Percentiles rank a stretch among this genome's conserved stretches.
Conservation (phyloP, 2,329 filamentous ascomycete genomes). For the Cladophialophora immunda region DNA sequence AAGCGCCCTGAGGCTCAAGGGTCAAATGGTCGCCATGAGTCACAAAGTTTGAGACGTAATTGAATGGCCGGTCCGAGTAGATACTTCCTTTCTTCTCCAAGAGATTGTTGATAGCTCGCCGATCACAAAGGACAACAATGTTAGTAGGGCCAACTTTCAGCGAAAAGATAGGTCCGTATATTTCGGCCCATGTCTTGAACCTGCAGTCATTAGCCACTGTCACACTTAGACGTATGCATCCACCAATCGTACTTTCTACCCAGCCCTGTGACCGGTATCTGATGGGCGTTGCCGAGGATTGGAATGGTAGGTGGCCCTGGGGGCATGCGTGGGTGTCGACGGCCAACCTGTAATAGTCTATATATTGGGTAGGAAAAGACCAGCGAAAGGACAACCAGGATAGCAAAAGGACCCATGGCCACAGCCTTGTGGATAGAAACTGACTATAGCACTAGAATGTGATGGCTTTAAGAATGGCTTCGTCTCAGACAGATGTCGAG, state of each 20-base stretch:
- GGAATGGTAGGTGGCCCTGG: constrained; percentile 53
- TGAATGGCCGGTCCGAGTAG: constrained; percentile 36
- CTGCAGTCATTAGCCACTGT: constrained; percentile 4
- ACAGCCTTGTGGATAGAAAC: neutral
- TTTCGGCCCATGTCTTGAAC: constrained; percentile 19
- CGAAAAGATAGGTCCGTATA: constrained; percentile 19
- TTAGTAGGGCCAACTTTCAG: constrained; percentile 42
- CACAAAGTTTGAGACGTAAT: constrained; percentile 50
- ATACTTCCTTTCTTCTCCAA: constrained; percentile 46
- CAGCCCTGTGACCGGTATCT: constrained; percentile 53
- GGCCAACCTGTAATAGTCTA: constrained; percentile 22
- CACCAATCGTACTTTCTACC: constrained; percentile 23
- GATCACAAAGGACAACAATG: constrained; percentile 50
- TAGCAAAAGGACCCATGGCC: neutral
- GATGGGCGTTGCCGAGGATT: constrained; percentile 52
- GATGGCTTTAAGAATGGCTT: neutral
- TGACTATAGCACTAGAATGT: neutral
- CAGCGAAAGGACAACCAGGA: neutral
- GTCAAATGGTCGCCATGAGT: constrained; percentile 57
- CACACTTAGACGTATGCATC: neutral
- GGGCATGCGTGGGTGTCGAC: constrained; percentile 22
- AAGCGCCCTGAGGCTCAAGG: constrained; percentile 55
- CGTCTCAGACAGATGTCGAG: neutral
- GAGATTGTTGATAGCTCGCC: constrained; percentile 29
- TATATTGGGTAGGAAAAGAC: constrained; percentile 11